phyloP scores from a whole-genome alignment of 1,139 yeast species.

The Geotrichum carabidarum region DNA sequence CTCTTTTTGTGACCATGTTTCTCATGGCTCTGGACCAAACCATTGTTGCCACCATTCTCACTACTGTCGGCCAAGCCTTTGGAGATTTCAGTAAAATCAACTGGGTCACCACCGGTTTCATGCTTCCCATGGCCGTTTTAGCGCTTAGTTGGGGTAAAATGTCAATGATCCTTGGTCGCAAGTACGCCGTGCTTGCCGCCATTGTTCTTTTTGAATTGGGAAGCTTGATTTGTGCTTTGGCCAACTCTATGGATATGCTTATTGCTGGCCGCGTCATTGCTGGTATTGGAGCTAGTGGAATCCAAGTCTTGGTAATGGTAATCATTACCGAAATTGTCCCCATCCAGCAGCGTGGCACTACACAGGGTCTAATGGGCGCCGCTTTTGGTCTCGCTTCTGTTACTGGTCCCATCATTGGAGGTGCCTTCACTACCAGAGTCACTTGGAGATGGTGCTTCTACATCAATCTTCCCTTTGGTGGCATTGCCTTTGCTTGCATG shows the following conservation, averaged over 20 bases:
- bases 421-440: conserved; percentile 55
- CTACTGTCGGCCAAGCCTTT: conserved; percentile 53
- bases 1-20: conserved; percentile 51
- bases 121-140: conserved; percentile 55
- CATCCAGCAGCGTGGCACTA: conserved; percentile 51
- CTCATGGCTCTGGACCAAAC: conserved; percentile 66
- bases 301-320: conserved; percentile 54
- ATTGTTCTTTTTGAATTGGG: conserved; percentile 58
- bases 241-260: conserved; percentile 53
- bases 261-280: conserved; percentile 68
- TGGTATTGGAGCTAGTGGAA: conserved; percentile 72
- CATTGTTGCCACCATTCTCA: conserved; percentile 54
- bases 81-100: conserved; percentile 51
- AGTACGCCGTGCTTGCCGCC: conserved; percentile 47
- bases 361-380: conserved; percentile 47
- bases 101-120: conserved; percentile 58
- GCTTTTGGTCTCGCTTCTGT: conserved; percentile 55
- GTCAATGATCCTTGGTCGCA: conserved; percentile 59
- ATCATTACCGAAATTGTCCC: conserved; percentile 59
- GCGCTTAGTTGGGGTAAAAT: conserved; percentile 59
- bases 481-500: conserved; percentile 47
- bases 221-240: conserved; percentile 55
- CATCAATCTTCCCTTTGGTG: conserved; percentile 66
- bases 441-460: conserved; percentile 81
- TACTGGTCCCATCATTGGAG: conserved; percentile 65